Percentiles rank a stretch among this genome's conserved stretches.
Conservation (phyloP, 169 alveolate genomes). For the Plasmodium billcollinsi region DNA sequence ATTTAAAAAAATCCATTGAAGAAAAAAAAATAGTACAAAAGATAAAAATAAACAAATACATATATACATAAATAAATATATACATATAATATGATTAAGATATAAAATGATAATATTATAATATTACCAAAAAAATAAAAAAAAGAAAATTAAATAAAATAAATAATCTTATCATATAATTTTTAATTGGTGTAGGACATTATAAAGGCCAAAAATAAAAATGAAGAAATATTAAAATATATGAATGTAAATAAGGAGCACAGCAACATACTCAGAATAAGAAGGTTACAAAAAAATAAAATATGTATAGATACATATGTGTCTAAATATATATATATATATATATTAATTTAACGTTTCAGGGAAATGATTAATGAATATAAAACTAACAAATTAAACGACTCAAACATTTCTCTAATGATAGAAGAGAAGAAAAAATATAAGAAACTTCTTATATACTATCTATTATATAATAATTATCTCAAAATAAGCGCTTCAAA, state of each 20-base stretch:
- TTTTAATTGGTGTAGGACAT: conserved; percentile 17
- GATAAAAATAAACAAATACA: not conserved
- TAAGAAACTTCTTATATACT: conserved; percentile 59
- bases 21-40: conserved; percentile 60
- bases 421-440: conserved; percentile 55
- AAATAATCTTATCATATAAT: no score
- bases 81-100: not conserved
- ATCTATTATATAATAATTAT: conserved; percentile 39
- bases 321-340: no score
- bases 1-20: conserved; percentile 66
- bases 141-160: not conserved
- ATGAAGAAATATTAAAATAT: conserved; percentile 68
- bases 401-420: conserved; percentile 58
- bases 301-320: no score
- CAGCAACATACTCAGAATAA: conserved; percentile 67
- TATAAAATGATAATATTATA: not conserved
- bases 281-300: conserved; percentile 22
- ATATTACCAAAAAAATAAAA: not conserved
- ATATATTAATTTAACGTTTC: not conserved
- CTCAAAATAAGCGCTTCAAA: conserved; percentile 61
- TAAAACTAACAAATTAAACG: conserved; percentile 52
- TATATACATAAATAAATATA: not conserved
- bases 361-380: conserved; percentile 73
- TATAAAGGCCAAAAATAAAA: conserved; percentile 43
- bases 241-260: conserved; percentile 76